phyloP scores from a whole-genome alignment of 495 filamentous ascomycete genomes.

The Jackrogersella minutella region DNA sequence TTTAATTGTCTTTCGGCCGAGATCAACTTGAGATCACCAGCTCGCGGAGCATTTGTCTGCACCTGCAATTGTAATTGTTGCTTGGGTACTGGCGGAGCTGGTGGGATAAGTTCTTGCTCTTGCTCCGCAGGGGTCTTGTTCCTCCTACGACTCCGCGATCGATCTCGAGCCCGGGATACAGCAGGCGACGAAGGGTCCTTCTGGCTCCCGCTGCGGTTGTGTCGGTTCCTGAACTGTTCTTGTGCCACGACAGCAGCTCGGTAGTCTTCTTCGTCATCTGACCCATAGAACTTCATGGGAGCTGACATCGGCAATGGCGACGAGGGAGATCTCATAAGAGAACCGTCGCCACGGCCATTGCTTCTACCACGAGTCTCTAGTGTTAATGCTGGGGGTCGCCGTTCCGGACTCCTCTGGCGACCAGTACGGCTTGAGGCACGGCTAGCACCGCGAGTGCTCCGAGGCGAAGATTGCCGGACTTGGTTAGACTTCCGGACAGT shows the following conservation, averaged over 20 bases:
- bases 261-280: slow-evolving; percentile 68
- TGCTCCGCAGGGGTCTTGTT: slow-evolving; percentile 44
- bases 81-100: slow-evolving; percentile 39
- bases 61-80: slow-evolving; percentile 39
- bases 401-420: slow-evolving; percentile 61
- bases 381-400: slow-evolving; percentile 51
- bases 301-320: slow-evolving; percentile 76
- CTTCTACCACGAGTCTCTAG: slow-evolving; percentile 64
- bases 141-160: slow-evolving; percentile 58
- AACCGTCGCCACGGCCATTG: slow-evolving; percentile 60
- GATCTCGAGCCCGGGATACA: slow-evolving; percentile 52
- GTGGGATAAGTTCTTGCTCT: slow-evolving; percentile 32
- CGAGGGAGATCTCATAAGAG: slow-evolving; percentile 75
- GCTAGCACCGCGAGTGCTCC: slow-evolving; percentile 48
- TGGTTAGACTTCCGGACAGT: slow-evolving; percentile 53
- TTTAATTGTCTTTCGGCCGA: slow-evolving; percentile 64
- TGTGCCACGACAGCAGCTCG: slow-evolving; percentile 66
- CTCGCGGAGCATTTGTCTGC: slow-evolving; percentile 33
- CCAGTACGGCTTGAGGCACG: slow-evolving; percentile 55
- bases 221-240: slow-evolving; percentile 66
- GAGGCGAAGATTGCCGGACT: slow-evolving; percentile 49
- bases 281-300: slow-evolving; percentile 51
- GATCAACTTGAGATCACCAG: slow-evolving; percentile 53
- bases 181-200: slow-evolving; percentile 56
- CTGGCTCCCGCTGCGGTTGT: slow-evolving; percentile 65